These are phyloP conservation scores for Cyclotella atomus DNA, from an alignment of 108 stramenopile genomes.

Conservation along the genomic window DNA sequence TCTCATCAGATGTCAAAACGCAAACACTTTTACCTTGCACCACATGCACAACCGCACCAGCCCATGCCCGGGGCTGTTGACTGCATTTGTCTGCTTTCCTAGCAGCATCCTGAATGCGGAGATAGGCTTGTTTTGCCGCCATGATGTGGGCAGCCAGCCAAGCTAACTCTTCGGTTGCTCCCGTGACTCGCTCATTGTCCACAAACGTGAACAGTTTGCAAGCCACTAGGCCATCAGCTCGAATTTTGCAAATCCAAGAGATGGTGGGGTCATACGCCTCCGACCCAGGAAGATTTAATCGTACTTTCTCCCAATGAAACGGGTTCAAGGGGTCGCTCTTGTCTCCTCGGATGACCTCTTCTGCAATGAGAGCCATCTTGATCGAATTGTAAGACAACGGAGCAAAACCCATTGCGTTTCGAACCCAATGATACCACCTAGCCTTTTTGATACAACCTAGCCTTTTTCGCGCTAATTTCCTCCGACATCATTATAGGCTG, in stretches of 20 bases:
- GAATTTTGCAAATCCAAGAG: constrained; percentile 43
- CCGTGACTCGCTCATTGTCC: constrained; percentile 44
- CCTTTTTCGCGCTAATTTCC: background rate
- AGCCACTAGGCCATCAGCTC: constrained; percentile 46
- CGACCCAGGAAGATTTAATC: constrained; percentile 52
- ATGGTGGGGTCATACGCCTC: constrained; percentile 23
- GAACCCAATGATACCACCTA: constrained; percentile 38
- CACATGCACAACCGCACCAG: constrained; percentile 21
- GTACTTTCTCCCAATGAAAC: constrained; percentile 41
- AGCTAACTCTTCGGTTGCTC: background rate
- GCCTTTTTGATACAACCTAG: no score
- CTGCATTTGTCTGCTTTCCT: constrained; percentile 33
- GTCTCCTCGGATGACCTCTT: constrained; percentile 41
- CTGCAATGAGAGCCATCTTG: constrained; percentile 24
- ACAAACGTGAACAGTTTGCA: constrained; percentile 45
- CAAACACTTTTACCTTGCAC: constrained; percentile 1
- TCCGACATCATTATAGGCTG: background rate
- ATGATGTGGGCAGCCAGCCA: constrained; percentile 7
- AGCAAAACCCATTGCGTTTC: constrained; percentile 49
- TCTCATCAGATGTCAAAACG: constrained; percentile 31
- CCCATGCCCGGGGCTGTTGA: constrained; percentile 56
- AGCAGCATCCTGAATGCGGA: constrained; percentile 65
- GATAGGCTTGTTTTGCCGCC: constrained; percentile 15
- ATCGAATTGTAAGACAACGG: constrained; percentile 36
- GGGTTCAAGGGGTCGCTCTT: constrained; percentile 30